These are phyloP conservation scores for Fusarium dimerum DNA, from an alignment of 2,329 filamentous ascomycete genomes.

Conservation along the genomic window DNA sequence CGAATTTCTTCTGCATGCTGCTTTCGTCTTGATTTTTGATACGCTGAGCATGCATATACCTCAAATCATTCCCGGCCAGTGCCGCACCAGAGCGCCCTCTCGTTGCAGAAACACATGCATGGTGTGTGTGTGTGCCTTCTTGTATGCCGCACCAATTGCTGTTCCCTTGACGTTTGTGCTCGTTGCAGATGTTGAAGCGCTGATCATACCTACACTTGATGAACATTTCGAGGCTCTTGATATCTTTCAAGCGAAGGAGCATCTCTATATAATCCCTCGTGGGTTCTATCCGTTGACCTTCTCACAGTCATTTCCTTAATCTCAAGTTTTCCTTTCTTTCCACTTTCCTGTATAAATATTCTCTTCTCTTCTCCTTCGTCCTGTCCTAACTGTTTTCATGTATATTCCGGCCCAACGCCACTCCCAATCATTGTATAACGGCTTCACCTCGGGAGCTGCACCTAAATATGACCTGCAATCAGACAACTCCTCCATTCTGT, in stretches of 20 bases:
- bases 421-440: conserved; percentile 3
- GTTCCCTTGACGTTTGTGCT: neutral
- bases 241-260: conserved; percentile 10
- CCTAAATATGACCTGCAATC: conserved; percentile 8
- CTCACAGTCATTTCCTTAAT: conserved; percentile 13
- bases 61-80: conserved; percentile 9
- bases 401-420: conserved; percentile 31
- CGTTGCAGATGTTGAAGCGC: neutral
- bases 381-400: conserved; percentile 24
- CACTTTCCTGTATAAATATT: neutral
- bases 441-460: conserved; percentile 10
- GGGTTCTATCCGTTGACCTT: neutral
- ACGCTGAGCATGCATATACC: conserved; percentile 3
- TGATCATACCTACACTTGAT: neutral
- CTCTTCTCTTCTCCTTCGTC: neutral
- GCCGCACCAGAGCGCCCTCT: conserved; percentile 7
- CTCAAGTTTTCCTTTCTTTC: conserved; percentile 11
- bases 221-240: conserved; percentile 9
- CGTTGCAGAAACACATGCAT: conserved; percentile 29
- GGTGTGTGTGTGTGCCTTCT: conserved; percentile 1
- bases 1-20: conserved; percentile 4
- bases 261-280: conserved; percentile 9
- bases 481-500: neutral
- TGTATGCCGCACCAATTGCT: neutral
- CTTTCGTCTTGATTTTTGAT: conserved; percentile 2